Conservation (phyloP, 192 early-diverging fungal species). For the Kappamyces sp. region DNA sequence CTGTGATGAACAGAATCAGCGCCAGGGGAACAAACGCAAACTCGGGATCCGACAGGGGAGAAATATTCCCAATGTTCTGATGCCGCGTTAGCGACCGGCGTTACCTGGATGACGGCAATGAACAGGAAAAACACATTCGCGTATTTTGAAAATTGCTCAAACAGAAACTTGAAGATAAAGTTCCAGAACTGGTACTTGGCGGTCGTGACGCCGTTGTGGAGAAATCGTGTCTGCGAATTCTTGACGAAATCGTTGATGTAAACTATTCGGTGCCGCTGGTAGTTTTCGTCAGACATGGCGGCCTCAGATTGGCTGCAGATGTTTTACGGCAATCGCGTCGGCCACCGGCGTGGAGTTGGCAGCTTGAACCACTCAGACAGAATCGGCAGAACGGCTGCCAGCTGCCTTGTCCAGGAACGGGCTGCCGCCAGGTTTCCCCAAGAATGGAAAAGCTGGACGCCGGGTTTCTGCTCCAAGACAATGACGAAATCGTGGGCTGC, state of each 20-base stretch:
- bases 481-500: no score
- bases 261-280: constrained; percentile 57
- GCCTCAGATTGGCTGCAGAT: no score
- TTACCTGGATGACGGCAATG: constrained; percentile 88
- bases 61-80: constrained; percentile 90
- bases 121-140: constrained; percentile 99
- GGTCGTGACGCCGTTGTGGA: constrained; percentile 90
- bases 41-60: constrained; percentile 77
- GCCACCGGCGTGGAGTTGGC: no score
- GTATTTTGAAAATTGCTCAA: constrained; percentile 97
- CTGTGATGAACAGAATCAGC: constrained; percentile 83
- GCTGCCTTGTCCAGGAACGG: no score
- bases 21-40: constrained; percentile 80
- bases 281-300: no score
- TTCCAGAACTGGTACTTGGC: constrained; percentile 93
- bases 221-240: constrained; percentile 73
- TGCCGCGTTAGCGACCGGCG: neutral
- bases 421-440: no score
- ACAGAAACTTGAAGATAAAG: constrained; percentile 91
- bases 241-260: constrained; percentile 78
- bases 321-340: no score
- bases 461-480: no score
- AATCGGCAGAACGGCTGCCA: no score
- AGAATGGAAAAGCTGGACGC: no score
- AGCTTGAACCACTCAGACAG: no score